Percentiles rank a stretch among this genome's conserved stretches.
phyloP scores from a whole-genome alignment of 2,329 filamentous ascomycete species.

The Colletotrichum shisoi region DNA sequence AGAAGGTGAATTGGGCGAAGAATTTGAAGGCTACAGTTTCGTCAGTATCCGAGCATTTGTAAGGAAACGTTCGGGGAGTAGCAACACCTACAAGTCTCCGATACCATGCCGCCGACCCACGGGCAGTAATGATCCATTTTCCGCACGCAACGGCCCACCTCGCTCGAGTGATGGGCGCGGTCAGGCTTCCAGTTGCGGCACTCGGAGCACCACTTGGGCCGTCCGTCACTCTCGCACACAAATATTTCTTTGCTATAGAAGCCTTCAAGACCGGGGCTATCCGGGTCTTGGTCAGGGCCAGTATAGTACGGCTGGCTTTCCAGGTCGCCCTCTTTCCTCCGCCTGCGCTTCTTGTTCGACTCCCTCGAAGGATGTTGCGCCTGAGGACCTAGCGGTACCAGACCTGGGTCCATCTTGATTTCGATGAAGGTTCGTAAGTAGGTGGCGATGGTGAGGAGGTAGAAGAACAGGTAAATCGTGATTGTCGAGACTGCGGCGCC shows the following conservation, averaged over 20 bases:
- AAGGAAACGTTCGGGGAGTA: slow-evolving; percentile 40
- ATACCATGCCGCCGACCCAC: slow-evolving; percentile 93
- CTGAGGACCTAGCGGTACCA: slow-evolving; percentile 67
- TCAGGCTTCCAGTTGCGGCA: slow-evolving; percentile 91
- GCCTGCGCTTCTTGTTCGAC: slow-evolving; percentile 41
- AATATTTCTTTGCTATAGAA: slow-evolving; percentile 88
- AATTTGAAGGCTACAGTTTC: slow-evolving; percentile 76
- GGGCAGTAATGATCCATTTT: slow-evolving; percentile 98
- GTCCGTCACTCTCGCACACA: slow-evolving; percentile 80
- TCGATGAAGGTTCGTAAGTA: slow-evolving; percentile 76
- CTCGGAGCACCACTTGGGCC: slow-evolving; percentile 84
- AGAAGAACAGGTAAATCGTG: slow-evolving; percentile 74
- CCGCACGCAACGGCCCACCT: slow-evolving; percentile 79
- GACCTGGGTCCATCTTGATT: slow-evolving; percentile 75
- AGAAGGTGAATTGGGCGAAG: slow-evolving; percentile 86
- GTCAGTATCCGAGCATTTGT: slow-evolving; percentile 11
- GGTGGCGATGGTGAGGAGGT: slow-evolving; percentile 69
- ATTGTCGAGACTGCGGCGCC: slow-evolving; percentile 74
- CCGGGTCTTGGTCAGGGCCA: slow-evolving; percentile 59
- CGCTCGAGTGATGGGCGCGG: slow-evolving; percentile 84
- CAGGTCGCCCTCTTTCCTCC: slow-evolving; percentile 45
- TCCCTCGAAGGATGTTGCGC: slow-evolving; percentile 35
- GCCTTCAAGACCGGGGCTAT: slow-evolving; percentile 72
- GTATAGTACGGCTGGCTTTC: slow-evolving; percentile 48
- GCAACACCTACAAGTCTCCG: slow-evolving; percentile 70